Conservation (phyloP, 2,329 filamentous ascomycete species). For the Coniochaeta ligniaria region DNA sequence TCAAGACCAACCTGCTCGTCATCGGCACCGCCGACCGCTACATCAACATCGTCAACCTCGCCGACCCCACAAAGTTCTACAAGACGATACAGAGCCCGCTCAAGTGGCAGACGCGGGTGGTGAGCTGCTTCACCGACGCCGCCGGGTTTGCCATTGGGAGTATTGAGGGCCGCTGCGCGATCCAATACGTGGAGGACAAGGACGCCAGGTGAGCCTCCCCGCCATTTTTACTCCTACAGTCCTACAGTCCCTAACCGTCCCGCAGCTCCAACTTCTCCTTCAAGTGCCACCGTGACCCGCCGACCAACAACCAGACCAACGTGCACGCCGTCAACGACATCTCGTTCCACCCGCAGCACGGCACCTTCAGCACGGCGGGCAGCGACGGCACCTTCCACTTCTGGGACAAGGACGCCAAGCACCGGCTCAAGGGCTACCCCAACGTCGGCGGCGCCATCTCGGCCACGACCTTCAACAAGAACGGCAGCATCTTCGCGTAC, state of each 20-base stretch:
- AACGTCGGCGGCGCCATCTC: slow-evolving; percentile 81
- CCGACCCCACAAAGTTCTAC: slow-evolving; percentile 84
- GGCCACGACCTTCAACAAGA: slow-evolving; percentile 83
- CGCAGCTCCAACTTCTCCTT: slow-evolving; percentile 94
- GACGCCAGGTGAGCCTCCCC: slow-evolving; percentile 55
- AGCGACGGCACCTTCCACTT: slow-evolving; percentile 95
- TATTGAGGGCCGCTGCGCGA: slow-evolving; percentile 94
- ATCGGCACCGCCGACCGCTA: slow-evolving; percentile 91
- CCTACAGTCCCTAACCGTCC: too few species aligned
- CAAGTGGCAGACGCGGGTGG: slow-evolving; percentile 95
- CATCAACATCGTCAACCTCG: slow-evolving; percentile 90
- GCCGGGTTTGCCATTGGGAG: slow-evolving; percentile 91
- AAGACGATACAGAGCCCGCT: slow-evolving; percentile 93
- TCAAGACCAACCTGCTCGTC: slow-evolving; percentile 80
- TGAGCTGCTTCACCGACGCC: slow-evolving; percentile 90
- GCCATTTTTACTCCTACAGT: not conserved
- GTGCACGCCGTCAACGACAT: slow-evolving; percentile 97
- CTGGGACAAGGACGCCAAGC: slow-evolving; percentile 91
- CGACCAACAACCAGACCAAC: slow-evolving; percentile 69
- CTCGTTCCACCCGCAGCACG: slow-evolving; percentile 92
- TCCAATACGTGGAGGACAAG: slow-evolving; percentile 97
- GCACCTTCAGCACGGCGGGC: slow-evolving; percentile 96
- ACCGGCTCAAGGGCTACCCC: slow-evolving; percentile 83
- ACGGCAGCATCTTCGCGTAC: slow-evolving; percentile 78
- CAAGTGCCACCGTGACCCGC: slow-evolving; percentile 90